Evolutionary conservation across 108 stramenopile species (phyloP), one percentile per base, ranked within the genome.

Genomic region (Pseudonitzschia pungens): DNA sequence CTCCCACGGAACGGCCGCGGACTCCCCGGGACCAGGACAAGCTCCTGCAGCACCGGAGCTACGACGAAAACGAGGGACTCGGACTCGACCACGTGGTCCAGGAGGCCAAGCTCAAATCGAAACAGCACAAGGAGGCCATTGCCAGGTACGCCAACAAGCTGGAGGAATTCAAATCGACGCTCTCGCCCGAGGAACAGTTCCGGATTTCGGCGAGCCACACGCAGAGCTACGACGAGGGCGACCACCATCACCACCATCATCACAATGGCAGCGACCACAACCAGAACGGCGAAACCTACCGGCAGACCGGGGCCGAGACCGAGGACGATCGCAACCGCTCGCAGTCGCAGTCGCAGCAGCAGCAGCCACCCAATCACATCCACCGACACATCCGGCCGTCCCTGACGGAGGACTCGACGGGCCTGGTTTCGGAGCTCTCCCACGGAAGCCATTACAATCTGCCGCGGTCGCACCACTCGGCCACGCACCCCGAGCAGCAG

Each of bases 71-170:
- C 16, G 65, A 29, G 29, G 27, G 71, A 40, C 57, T 36, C 6
- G 66, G 16, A 28, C 22, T 60, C 31, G 64, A 41, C 54, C 33
- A 69, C 44, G 70, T 56, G 2, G 52, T 63, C 22, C 71, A 74
- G 68, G 69, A 70, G 32, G 71, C 72, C 29, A 74, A 79, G 52
- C 28, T 70, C 14, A 79, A 70, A 42, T 68, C 77, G 10, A 72
- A 71, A 57, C 75, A 81, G 73, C 74, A 78, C 24, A 77, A 85
- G 68, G 84, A 85, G 50, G 80, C 77, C 55, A 85, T 85, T 78
- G 84, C 84, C 6, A 41, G 71, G 52, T 85, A 85, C 71, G 78
- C 84, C 24, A 78, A 68, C 6, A 66, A 75, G 27, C 48, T 85
- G 65, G 70, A 78, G 21, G 84, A 81, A 69, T 73, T 84, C 42